Conservation (phyloP, 2,329 filamentous ascomycete species). For the Botrytis medusae region DNA sequence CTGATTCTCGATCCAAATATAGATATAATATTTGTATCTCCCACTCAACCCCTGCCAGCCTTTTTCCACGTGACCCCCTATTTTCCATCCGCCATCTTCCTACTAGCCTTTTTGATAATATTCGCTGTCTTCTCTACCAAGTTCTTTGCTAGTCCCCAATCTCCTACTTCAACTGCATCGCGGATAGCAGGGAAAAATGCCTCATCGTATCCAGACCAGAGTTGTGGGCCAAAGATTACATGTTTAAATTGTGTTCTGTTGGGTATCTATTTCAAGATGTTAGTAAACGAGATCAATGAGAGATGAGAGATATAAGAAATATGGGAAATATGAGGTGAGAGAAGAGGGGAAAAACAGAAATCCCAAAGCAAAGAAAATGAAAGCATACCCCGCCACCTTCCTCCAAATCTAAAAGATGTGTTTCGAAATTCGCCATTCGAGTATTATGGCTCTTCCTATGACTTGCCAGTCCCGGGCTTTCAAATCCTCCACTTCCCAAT, state of each 20-base stretch:
- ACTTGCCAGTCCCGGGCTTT: constrained; percentile 65
- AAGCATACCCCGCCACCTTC: constrained; percentile 69
- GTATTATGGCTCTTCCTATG: constrained; percentile 75
- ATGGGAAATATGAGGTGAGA: background rate
- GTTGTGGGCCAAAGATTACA: constrained; percentile 80
- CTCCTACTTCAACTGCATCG: constrained; percentile 70
- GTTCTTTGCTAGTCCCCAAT: constrained; percentile 67
- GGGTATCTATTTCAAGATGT: constrained; percentile 58
- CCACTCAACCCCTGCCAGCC: background rate
- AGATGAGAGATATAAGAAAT: background rate
- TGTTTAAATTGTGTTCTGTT: constrained; percentile 94
- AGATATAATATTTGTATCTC: background rate
- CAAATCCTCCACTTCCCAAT: constrained; percentile 70
- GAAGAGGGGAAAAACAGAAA: background rate
- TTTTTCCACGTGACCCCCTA: background rate
- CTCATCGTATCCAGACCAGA: constrained; percentile 69
- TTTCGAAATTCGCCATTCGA: constrained; percentile 79
- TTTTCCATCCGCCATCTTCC: constrained; percentile 26
- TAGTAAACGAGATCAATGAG: background rate
- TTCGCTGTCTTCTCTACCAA: constrained; percentile 71
- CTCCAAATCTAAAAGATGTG: constrained; percentile 74
- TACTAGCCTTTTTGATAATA: constrained; percentile 61
- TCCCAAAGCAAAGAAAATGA: background rate
- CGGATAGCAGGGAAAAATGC: constrained; percentile 80
- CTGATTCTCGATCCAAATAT: background rate